A percentile compares a stretch with the other conserved stretches of the same genome.
Conservation (phyloP, 345 rosid genomes). For the Iberis pinnata region DNA sequence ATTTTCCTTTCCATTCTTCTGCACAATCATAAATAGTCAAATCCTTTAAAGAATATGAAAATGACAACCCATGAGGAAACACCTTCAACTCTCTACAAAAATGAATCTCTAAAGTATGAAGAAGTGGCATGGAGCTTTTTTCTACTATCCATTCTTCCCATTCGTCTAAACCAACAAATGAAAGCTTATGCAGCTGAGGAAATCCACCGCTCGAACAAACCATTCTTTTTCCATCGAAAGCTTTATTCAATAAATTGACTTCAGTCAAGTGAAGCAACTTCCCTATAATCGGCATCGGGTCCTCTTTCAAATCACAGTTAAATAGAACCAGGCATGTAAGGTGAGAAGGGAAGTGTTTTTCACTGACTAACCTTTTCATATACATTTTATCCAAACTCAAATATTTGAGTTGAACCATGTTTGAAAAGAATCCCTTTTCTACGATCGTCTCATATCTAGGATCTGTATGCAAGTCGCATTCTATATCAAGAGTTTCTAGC, state of each 20-base stretch:
- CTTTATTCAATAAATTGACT: fast-evolving
- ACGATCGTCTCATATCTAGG: too few species aligned
- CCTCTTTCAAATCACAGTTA: neutral
- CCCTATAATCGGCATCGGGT: neutral
- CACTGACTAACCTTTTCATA: too few species aligned
- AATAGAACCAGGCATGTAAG: too few species aligned
- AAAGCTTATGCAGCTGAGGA: neutral
- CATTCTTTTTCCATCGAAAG: conserved; percentile 27
- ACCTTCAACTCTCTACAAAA: neutral
- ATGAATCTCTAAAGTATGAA: fast-evolving
- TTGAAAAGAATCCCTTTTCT: too few species aligned
- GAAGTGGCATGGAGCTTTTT: conserved; percentile 28
- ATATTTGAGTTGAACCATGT: too few species aligned
- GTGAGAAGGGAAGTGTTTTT: too few species aligned
- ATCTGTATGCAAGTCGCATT: too few species aligned
- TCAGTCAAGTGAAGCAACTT: neutral
- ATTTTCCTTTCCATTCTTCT: neutral
- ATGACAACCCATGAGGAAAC: neutral
- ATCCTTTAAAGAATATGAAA: neutral
- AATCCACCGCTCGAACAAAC: conserved; percentile 16
- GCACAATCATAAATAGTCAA: neutral
- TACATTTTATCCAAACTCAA: too few species aligned
- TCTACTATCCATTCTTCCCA: conserved; percentile 19
- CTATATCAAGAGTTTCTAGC: too few species aligned
- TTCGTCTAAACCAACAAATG: fast-evolving